Evolutionary conservation across 2,329 filamentous ascomycete genomes (phyloP), one percentile per base, ranked within the genome.

Genomic region (Balansia obtecta): DNA sequence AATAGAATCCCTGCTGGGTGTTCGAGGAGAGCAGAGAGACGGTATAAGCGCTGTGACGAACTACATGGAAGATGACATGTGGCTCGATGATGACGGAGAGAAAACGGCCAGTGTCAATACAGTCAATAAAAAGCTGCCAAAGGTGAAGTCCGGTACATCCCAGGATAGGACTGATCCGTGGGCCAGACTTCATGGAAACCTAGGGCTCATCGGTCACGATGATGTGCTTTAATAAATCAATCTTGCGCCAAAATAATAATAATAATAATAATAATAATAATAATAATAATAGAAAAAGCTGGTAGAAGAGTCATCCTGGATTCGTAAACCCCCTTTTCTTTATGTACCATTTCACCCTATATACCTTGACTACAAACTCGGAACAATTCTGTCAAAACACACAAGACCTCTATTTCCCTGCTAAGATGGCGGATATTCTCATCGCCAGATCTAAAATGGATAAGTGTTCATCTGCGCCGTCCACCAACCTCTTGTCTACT

Each of bases 391-490:
- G 22, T 15, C 33, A 16, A 18, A 39, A 4, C 37, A 18, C 45
- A 15, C 16, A 43, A 45, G 4, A 11, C 22, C 10, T 46, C 46
- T 51, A 69, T 56, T 65, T 66, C 41, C 72, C 72, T 41, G 72
- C 74, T 63, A 95, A 63, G 52, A 93, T 82, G 32, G 78, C 79
- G 0, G 87, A 87, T 70, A 95, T 85, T 61, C 87, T 82, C 62
- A 97, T 73, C 7, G 85, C 77, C 56, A 97, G 64, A 65, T 98
- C 91, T 33, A 98, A 71, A 52, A 97, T 85, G 1, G 87, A 88
- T 22, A 98, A 72, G 64, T 98, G 91, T 69, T 98, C 93, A 63
- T 98, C 93, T 2, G 90, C 86, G 9, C 93, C 93, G 66, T 99
- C 94, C 6, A 95, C 85, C 45, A 98, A 69, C 56, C 93, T 79